phyloP scores from a whole-genome alignment of 108 stramenopile genomes.

The Phaeodactylum tricornutum region DNA sequence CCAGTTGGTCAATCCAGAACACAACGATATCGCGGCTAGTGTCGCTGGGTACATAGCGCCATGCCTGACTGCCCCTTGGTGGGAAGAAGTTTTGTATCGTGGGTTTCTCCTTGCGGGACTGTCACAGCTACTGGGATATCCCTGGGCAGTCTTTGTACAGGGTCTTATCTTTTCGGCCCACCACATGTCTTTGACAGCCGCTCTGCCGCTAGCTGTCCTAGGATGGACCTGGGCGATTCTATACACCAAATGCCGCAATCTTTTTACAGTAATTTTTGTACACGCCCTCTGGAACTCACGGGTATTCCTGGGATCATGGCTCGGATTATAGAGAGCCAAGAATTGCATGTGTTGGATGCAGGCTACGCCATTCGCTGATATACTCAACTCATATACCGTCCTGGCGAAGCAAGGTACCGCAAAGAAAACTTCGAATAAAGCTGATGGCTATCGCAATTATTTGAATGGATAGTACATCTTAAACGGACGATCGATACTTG shows the following conservation, averaged over 20 bases:
- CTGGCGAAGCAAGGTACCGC: too few relatives aligned
- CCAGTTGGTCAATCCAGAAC: conserved; percentile 87
- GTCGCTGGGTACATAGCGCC: conserved; percentile 88
- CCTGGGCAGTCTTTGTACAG: conserved; percentile 49
- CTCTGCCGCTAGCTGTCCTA: conserved; percentile 78
- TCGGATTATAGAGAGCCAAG: conserved; percentile 76
- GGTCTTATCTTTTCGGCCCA: conserved; percentile 80
- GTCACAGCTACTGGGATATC: conserved; percentile 15
- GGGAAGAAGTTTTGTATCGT: conserved; percentile 89
- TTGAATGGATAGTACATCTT: too few relatives aligned
- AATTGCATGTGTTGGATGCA: too few relatives aligned
- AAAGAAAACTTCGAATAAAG: too few relatives aligned
- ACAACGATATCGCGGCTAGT: conserved; percentile 69
- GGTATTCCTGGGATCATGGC: conserved; percentile 84
- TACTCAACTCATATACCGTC: too few relatives aligned
- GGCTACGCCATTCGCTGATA: too few relatives aligned
- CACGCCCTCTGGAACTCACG: conserved; percentile 93
- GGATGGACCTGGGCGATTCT: conserved; percentile 84
- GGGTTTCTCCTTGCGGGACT: conserved; percentile 77
- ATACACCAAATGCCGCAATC: conserved; percentile 74
- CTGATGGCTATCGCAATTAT: too few relatives aligned
- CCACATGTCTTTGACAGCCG: conserved; percentile 74
- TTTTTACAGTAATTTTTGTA: conserved; percentile 77
- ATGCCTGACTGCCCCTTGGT: conserved; percentile 87
- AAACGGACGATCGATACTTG: too few relatives aligned